Base-by-base conservation (phyloP, 2,329 filamentous ascomycete species). In the Trichoderma citrinoviride region DNA sequence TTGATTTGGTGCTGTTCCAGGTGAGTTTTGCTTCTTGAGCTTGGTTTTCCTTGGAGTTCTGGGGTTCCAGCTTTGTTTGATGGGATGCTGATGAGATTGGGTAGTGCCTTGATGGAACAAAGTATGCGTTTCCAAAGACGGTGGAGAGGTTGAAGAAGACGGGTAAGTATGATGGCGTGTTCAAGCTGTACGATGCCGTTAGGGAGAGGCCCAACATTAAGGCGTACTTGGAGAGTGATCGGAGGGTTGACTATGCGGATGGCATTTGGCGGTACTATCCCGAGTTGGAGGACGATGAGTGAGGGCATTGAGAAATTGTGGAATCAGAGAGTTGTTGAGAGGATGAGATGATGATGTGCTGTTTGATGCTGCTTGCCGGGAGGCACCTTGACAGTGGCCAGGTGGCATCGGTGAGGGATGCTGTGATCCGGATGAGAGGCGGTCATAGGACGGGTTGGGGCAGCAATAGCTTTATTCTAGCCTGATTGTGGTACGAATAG, bases 211-310 rank as follows among this genome's bases (percentile, higher is more conserved):
- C 85, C 19, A 86, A 82, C 46, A 82, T 94, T 70, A 88, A 87
- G 77, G 83, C 80, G 49, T 94, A 94, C 73, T 75, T 94, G 58
- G 81, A 76, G 21, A 93, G 90, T 74, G 81, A 86, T 3, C 82
- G 87, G 67, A 81, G 90, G 46, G 73, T 83, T 71, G 75, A 81
- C 58, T 94, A 91, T 72, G 78, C 80, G 0, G 76, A 82, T 67
- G 90, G 90, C 1, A 83, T 94, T 49, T 94, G 87, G 73, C 82
- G 91, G 41, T 79, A 90, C 71, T 93, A 94, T 71, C 82, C 86
- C 2, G 90, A 93, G 78, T 75, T 94, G 57, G 90, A 93, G 49
- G 76, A 82, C 46, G 65, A 66, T 61, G 43, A 37, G 5, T 15
- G 2, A 25, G 15, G n/a, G 29, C 8, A 33, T 33, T 12, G 19